Percentiles rank a stretch among this genome's conserved stretches.
Evolutionary conservation across 352 stramenopile species (phyloP).

Genomic region (Globisporangium perplexum): DNA sequence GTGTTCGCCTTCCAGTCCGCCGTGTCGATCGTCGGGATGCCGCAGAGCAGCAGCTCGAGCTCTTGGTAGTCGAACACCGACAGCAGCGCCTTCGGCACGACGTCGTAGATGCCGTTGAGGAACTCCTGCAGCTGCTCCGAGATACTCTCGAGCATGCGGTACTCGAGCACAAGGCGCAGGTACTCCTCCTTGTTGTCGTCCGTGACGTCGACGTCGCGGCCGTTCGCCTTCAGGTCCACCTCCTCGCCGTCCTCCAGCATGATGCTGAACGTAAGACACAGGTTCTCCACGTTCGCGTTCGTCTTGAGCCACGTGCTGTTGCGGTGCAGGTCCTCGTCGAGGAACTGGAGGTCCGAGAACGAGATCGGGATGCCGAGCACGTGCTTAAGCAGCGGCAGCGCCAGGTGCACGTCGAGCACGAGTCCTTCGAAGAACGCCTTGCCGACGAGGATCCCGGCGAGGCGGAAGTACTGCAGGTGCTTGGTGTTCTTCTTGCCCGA

Average conservation of each 20-base stretch:
- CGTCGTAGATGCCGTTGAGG: conserved; percentile 66
- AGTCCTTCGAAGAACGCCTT: conserved; percentile 63
- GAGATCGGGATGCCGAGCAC: conserved; percentile 66
- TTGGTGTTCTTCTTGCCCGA: conserved; percentile 34
- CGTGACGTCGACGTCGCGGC: conserved; percentile 90
- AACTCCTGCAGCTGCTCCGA: conserved; percentile 56
- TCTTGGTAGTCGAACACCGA: conserved; percentile 81
- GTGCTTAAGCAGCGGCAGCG: conserved; percentile 68
- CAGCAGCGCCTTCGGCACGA: conserved; percentile 57
- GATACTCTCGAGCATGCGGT: conserved; percentile 75
- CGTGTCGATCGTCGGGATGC: conserved; percentile 64
- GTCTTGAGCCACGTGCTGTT: conserved; percentile 63
- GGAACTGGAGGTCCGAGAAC: conserved; percentile 71
- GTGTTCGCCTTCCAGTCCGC: conserved; percentile 56
- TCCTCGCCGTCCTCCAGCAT: conserved; percentile 48
- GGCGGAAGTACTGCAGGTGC: conserved; percentile 52
- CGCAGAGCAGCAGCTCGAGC: conserved; percentile 71
- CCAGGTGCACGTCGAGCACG: conserved; percentile 53
- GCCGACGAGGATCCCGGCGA: conserved; percentile 54
- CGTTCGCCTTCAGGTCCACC: conserved; percentile 90
- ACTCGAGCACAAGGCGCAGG: conserved; percentile 51
- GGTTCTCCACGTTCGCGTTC: conserved; percentile 43
- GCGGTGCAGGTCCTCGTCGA: conserved; percentile 63
- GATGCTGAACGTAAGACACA: conserved; percentile 72
- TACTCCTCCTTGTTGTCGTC: conserved; percentile 97